Percentiles rank a stretch among this genome's conserved stretches.
Evolutionary conservation across 305 asterid species (phyloP).

Genomic region (Ruellia speciosa): DNA sequence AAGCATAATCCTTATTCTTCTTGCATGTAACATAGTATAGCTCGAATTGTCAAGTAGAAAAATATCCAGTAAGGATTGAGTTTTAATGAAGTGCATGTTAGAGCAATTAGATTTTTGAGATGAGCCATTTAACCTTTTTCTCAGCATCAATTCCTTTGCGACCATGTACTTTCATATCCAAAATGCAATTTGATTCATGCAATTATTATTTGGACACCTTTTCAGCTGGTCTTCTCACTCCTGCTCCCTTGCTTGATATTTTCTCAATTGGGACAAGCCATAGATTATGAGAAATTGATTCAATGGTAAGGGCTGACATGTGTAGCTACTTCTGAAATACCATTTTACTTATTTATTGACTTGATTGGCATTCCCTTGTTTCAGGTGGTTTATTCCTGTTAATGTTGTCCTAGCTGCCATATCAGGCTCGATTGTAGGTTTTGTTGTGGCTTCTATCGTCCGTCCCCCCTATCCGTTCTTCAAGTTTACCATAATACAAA

Average conservation of each 20-base stretch:
- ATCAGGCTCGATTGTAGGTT: constrained; percentile 83
- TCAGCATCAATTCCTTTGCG: background rate
- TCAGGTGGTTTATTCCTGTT: constrained; percentile 98
- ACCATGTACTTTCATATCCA: constrained; percentile 8
- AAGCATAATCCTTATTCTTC: constrained; percentile 12
- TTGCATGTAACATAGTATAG: background rate
- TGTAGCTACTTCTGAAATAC: background rate
- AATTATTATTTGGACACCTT: constrained; percentile 18
- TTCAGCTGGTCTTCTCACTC: constrained; percentile 91
- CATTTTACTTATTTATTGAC: constrained; percentile 11
- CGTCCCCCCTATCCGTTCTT: constrained; percentile 88
- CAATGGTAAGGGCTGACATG: constrained; percentile 46
- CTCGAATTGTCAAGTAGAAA: background rate
- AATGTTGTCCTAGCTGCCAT: constrained; percentile 71
- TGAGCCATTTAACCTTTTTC: background rate
- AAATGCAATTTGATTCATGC: constrained; percentile 2
- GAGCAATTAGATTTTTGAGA: background rate
- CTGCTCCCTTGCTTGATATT: constrained; percentile 92
- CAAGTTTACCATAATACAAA: constrained; percentile 79
- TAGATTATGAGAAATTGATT: constrained; percentile 61
- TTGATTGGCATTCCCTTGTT: constrained; percentile 19
- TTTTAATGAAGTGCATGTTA: background rate
- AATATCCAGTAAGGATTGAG: background rate
- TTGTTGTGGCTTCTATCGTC: constrained; percentile 53
- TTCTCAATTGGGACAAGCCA: constrained; percentile 92